phyloP scores from a whole-genome alignment of 1,284 basidiomycete species.

The Ustilago bromivora region DNA sequence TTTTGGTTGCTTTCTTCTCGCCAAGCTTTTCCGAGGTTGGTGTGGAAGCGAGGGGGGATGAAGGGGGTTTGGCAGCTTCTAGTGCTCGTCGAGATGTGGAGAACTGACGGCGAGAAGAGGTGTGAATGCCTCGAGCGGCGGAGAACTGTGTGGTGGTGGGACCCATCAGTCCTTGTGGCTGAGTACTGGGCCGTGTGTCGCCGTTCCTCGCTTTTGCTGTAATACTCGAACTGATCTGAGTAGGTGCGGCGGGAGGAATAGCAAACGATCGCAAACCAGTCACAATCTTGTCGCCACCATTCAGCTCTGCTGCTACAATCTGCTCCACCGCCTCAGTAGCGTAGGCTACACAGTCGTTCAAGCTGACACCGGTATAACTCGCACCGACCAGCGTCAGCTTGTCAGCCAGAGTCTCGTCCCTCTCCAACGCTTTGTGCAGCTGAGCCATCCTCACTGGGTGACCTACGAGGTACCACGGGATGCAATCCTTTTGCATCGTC shows the following conservation, averaged over 20 bases:
- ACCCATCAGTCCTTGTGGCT: conserved; percentile 35
- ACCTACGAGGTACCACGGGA: conserved; percentile 83
- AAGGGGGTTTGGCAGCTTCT: background rate
- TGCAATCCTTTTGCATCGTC: conserved; percentile 79
- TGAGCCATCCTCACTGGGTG: conserved; percentile 80
- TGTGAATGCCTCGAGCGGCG: conserved; percentile 26
- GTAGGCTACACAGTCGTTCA: conserved; percentile 82
- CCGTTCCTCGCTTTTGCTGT: conserved; percentile 9
- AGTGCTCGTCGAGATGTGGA: background rate
- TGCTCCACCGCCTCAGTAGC: conserved; percentile 44
- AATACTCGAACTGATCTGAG: background rate
- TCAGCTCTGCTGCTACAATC: conserved; percentile 42
- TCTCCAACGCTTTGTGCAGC: conserved; percentile 73
- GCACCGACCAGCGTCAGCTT: conserved; percentile 83
- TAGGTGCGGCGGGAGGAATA: conserved; percentile 24
- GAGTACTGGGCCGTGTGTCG: conserved; percentile 10
- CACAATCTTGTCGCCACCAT: conserved; percentile 21
- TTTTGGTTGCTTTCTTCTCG: conserved; percentile 28
- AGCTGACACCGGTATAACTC: conserved; percentile 87
- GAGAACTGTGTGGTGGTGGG: conserved; percentile 27
- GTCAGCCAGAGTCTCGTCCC: conserved; percentile 72
- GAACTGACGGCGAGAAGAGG: conserved; percentile 15
- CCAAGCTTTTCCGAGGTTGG: background rate
- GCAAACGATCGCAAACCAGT: conserved; percentile 40
- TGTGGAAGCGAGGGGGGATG: background rate